These are phyloP conservation scores for Porphyrellus cyaneotinctus DNA, from an alignment of 768 basidiomycete species.

Conservation along the genomic window DNA sequence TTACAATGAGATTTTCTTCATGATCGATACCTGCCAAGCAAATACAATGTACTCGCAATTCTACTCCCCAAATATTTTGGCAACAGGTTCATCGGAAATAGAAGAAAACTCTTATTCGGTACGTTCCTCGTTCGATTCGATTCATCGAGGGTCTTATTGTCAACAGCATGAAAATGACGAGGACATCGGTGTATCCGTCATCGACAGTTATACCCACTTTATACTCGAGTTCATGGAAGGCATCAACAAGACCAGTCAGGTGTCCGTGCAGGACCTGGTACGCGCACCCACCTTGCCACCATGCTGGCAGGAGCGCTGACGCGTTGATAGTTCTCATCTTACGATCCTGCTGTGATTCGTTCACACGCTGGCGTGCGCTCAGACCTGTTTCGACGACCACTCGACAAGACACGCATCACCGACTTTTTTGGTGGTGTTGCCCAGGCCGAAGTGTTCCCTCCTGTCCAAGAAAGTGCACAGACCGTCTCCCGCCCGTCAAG, in stretches of 20 bases:
- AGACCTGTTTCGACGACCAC: constrained; percentile 68
- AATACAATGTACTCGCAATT: constrained; percentile 93
- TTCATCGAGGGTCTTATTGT: not conserved
- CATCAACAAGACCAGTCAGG: constrained; percentile 84
- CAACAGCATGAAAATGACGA: constrained; percentile 85
- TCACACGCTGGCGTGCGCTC: constrained; percentile 89
- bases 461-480: not conserved
- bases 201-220: constrained; percentile 92
- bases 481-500: not conserved
- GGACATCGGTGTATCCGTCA: constrained; percentile 93
- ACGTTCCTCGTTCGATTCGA: constrained; percentile 22
- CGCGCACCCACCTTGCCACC: constrained; percentile 25
- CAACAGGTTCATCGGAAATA: constrained; percentile 80
- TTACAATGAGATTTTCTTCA: constrained; percentile 96
- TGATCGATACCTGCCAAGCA: constrained; percentile 98
- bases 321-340: constrained; percentile 67
- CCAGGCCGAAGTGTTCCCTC: constrained; percentile 64
- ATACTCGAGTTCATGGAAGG: constrained; percentile 88
- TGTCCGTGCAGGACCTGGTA: constrained; percentile 79
- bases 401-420: constrained; percentile 63
- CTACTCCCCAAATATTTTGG: constrained; percentile 89
- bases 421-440: constrained; percentile 90
- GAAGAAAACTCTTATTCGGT: constrained; percentile 94
- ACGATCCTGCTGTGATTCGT: constrained; percentile 67
- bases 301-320: constrained; percentile 6